Evolutionary conservation across 345 rosid species (phyloP).

Genomic region (Geranium brycei): DNA sequence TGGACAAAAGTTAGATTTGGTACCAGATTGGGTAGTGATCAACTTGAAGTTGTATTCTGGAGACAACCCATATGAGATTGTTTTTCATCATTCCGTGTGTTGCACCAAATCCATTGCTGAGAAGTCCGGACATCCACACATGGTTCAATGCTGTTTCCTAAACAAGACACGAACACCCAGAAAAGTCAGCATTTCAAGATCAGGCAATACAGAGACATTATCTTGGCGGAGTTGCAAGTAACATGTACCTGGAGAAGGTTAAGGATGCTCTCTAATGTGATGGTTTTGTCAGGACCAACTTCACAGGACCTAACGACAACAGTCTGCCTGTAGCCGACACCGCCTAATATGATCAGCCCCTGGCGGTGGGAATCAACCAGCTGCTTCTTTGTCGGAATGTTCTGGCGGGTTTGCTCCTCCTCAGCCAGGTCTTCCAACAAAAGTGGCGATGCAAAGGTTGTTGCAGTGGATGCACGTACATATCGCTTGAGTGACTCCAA

Average conservation of each 20-base stretch:
- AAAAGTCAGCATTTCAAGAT: neutral
- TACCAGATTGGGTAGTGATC: conserved; percentile 61
- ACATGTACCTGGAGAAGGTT: conserved; percentile 47
- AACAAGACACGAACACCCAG: neutral
- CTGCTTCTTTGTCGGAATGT: conserved; percentile 46
- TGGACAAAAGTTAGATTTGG: neutral
- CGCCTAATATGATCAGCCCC: conserved; percentile 40
- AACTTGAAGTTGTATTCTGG: conserved; percentile 48
- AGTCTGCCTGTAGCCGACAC: conserved; percentile 47
- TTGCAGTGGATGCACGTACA: conserved; percentile 5
- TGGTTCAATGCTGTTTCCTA: conserved; percentile 68
- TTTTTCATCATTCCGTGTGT: conserved; percentile 58
- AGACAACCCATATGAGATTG: conserved; percentile 66
- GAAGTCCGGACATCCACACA: conserved; percentile 72
- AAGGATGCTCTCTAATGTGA: conserved; percentile 45
- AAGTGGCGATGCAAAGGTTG: conserved; percentile 10
- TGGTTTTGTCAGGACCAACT: conserved; percentile 57
- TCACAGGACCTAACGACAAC: conserved; percentile 52
- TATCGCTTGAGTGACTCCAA: no score
- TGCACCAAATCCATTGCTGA: conserved; percentile 62
- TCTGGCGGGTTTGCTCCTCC: conserved; percentile 30
- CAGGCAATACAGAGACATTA: neutral
- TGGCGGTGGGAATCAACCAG: conserved; percentile 46
- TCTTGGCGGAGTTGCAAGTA: no score
- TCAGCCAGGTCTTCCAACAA: conserved; percentile 15